Evolutionary conservation across 1,284 basidiomycete species (phyloP).

Genomic region (Cryptococcus sp.): DNA sequence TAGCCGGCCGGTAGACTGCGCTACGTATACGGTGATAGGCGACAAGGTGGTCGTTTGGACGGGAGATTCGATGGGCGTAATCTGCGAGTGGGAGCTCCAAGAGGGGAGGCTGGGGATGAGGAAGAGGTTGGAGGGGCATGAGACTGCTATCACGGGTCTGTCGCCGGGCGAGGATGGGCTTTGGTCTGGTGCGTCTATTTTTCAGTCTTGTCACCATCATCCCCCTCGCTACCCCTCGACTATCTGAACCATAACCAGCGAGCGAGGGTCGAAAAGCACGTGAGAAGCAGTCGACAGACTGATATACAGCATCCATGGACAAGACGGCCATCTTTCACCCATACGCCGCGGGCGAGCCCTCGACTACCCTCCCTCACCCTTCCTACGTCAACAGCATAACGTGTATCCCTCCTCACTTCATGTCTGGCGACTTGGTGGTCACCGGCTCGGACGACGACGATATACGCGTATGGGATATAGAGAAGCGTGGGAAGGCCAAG

Average conservation of each 20-base stretch:
- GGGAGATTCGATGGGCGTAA: slow-evolving; percentile 77
- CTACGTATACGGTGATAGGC: slow-evolving; percentile 4
- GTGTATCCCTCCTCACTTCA: slow-evolving; percentile 56
- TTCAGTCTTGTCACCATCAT: no score
- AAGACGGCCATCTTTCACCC: slow-evolving; percentile 65
- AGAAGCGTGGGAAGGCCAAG: slow-evolving; percentile 47
- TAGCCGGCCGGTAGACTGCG: slow-evolving; percentile 30
- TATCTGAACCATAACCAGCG: no score
- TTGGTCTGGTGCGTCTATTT: slow-evolving; percentile 66
- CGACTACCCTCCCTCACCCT: slow-evolving; percentile 58
- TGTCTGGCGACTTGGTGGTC: slow-evolving; percentile 57
- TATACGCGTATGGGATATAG: slow-evolving; percentile 53
- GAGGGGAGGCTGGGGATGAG: slow-evolving; percentile 31
- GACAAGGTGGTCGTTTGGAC: slow-evolving; percentile 55
- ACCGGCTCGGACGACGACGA: slow-evolving; percentile 71
- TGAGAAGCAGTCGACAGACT: background rate
- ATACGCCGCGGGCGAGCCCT: slow-evolving; percentile 38
- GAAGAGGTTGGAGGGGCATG: slow-evolving; percentile 37
- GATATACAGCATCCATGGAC: slow-evolving; percentile 68
- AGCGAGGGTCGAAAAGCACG: no score
- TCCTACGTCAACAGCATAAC: slow-evolving; percentile 66
- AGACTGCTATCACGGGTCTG: slow-evolving; percentile 57
- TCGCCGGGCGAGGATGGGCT: slow-evolving; percentile 59
- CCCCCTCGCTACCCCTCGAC: no score
- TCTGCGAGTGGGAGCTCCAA: slow-evolving; percentile 51